Evolutionary conservation across 805 yeast genomes (phyloP), one percentile per base, ranked within the genome.

Genomic region (Lachancea waltii): DNA sequence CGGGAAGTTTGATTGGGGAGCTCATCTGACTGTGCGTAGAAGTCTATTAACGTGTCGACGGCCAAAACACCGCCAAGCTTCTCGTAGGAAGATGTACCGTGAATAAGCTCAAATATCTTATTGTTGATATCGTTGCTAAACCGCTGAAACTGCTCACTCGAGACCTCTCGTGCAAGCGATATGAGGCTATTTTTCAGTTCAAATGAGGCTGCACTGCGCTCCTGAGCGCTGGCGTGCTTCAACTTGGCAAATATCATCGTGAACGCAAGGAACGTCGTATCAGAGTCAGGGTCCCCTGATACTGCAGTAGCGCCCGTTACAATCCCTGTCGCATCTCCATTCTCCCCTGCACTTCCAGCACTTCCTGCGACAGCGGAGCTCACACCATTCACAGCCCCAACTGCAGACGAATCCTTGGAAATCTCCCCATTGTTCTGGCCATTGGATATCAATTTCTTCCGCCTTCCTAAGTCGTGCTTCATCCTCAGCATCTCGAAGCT

Each of bases 1-100:
- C 97, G 69, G 5, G 95, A 85, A 2, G 94, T 84, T 60, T 85
- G 89, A 40, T 85, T 85, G 16, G 94, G 85, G 45, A 81, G 74
- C 50, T 87, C 96, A 49, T 83, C 90, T 15, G 77, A 77, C 14
- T 85, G 86, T 7, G 85, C 79, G 46, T 86, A 89, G 51, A 85
- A 79, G 41, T 84, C 92, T 37, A 90, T 84, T 43, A 90, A 70
- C 2, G 92, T 79, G 59, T 85, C 92, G 40, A 90, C 82, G 9
- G 97, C 97, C 16, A 86, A 74, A 22, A 90, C 81, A 30, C 96
- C 97, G 14, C 97, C 97, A 25, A 89, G 69, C 45, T 85, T 79
- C 46, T 83, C 87, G 20, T 70, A 60, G 5, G 79, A 63, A 47
- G 83, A 90, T 7, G 78, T 70, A 4, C 89, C 78, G 50, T 85